Evolutionary conservation across 768 basidiomycete species (phyloP), one percentile per base, ranked within the genome.

Genomic region (Mycena leptocephala): DNA sequence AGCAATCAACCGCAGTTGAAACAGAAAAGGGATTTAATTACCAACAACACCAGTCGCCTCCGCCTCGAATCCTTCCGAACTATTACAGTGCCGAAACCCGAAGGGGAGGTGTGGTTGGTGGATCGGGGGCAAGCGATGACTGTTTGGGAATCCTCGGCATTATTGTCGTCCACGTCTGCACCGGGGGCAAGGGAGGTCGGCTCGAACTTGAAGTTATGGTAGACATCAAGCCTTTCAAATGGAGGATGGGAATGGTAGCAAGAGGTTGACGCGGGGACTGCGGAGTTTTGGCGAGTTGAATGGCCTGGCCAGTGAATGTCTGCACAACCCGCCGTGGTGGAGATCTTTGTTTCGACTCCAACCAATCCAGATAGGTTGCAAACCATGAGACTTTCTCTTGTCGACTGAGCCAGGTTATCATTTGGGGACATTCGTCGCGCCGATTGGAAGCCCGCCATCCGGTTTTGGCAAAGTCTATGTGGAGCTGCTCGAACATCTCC

Each of bases 391-490:
- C 73, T 11, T 84, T 83, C 58, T 88, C 87, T 43, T 82, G 81
- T 6, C 84, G 74, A 6, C 80, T 76, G 0, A 89, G 79, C 84
- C 84, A 86, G 1, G 20, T 55, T 1, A 83, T 83, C 88, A 89
- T 89, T 68, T 88, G 87, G n/a, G 79, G 77, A 72, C 80, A 76
- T 62, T 82, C 79, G 30, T 85, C 79, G 5, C 79, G 32, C 48
- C 78, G 77, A 67, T 85, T 85, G 22, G 78, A 76, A 5, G 81
- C 81, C 53, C 77, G 35, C 69, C 80, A 83, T 4, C 80, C 82
- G 18, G 82, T 37, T 67, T 88, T 89, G 9, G 86, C 82, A 51
- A 81, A 85, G 75, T 88, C 80, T 30, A 87, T 88, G 46, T 88
- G 86, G 2, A 87, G 78, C 0, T 80, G 75, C 76, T 87, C 83